Evolutionary conservation across 345 rosid genomes (phyloP).

Genomic region (Gossypium thurberi): DNA sequence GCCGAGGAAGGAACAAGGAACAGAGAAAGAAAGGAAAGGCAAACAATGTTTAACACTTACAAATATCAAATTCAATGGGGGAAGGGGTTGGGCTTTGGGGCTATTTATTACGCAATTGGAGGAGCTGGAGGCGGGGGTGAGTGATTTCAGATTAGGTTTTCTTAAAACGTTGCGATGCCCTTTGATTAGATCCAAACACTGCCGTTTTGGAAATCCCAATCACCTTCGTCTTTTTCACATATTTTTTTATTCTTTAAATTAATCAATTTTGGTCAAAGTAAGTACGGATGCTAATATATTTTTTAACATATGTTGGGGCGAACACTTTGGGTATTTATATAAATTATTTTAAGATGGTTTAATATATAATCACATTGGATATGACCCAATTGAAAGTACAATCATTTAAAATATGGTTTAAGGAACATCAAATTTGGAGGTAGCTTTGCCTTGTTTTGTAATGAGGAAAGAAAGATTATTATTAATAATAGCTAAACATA

Average conservation of each 20-base stretch:
- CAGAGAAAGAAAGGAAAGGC: neutral
- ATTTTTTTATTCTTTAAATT: neutral
- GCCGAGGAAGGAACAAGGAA: slow-evolving; percentile 2
- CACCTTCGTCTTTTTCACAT: neutral
- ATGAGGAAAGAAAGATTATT: too few species aligned
- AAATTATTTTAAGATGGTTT: too few species aligned
- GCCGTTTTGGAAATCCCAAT: neutral
- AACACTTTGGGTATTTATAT: too few species aligned
- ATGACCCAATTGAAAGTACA: too few species aligned
- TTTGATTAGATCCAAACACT: neutral
- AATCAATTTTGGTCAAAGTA: neutral
- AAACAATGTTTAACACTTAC: neutral
- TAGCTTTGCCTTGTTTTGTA: too few species aligned
- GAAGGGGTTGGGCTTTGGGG: neutral
- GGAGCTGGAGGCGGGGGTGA: neutral
- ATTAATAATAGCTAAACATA: neutral
- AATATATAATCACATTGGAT: too few species aligned
- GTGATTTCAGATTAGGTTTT: neutral
- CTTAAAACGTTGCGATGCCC: neutral
- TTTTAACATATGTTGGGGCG: too few species aligned
- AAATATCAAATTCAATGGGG: neutral
- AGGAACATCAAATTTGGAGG: too few species aligned
- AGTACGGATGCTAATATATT: neutral
- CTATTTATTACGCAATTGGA: neutral
- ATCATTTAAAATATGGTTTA: too few species aligned